Conservation (phyloP, 2,329 filamentous ascomycete species). For the Paraphoma chrysanthemicola region DNA sequence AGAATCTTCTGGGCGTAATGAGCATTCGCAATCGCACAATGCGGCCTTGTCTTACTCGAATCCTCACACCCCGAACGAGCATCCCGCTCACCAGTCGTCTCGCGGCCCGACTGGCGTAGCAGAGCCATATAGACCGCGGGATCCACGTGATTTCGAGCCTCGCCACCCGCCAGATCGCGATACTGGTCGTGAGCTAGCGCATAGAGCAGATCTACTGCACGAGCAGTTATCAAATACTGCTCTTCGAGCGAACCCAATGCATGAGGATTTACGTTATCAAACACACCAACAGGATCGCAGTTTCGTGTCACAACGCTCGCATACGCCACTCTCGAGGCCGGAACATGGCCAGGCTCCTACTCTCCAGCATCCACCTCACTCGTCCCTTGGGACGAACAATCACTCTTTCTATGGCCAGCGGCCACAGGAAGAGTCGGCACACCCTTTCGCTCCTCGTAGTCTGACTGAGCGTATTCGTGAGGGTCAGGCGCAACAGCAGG, state of each 20-base stretch:
- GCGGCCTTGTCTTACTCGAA: conserved; percentile 40
- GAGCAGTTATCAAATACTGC: conserved; percentile 36
- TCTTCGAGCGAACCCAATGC: conserved; percentile 27
- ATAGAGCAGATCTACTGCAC: conserved; percentile 37
- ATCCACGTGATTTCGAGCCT: conserved; percentile 39
- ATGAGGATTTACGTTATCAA: conserved; percentile 39
- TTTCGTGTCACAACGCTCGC: conserved; percentile 39
- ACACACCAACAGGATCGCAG: conserved; percentile 34
- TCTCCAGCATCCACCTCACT: conserved; percentile 42
- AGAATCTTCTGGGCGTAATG: conserved; percentile 38
- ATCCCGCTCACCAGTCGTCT: conserved; percentile 31
- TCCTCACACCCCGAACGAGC: conserved; percentile 41
- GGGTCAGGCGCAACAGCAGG: conserved; percentile 36
- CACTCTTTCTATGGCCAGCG: conserved; percentile 37
- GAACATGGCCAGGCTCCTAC: conserved; percentile 38
- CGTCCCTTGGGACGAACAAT: conserved; percentile 34
- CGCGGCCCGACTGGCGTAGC: conserved; percentile 29
- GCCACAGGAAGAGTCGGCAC: conserved; percentile 32
- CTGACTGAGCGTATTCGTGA: conserved; percentile 40
- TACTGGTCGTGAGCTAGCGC: conserved; percentile 39
- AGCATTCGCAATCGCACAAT: conserved; percentile 42
- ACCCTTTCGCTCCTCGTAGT: conserved; percentile 35
- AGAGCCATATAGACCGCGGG: conserved; percentile 38
- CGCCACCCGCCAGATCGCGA: conserved; percentile 41
- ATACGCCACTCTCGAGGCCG: conserved; percentile 40